Base-by-base conservation (phyloP, 345 rosid genomes). In the Linum lewisii region DNA sequence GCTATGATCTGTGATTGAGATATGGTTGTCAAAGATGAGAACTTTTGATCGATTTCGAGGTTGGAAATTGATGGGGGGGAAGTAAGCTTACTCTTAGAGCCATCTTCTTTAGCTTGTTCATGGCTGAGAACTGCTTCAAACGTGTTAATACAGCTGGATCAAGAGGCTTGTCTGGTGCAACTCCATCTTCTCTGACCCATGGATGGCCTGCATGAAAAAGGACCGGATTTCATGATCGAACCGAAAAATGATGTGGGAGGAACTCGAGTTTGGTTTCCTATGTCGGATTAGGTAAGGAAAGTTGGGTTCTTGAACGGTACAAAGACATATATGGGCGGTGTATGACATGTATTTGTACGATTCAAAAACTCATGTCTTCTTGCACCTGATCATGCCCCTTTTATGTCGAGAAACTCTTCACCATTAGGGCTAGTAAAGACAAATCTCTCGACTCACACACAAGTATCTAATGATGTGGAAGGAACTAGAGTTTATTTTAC, bases 111-210 rank as follows among this genome's bases (percentile, higher is more conserved):
- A 42, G 47, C 47, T 42, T 42, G 47, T 42, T 42, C 47, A 42
- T 42, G 10, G 23, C 24, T 16, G 24, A 51, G 21, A 51, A 51
- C 21, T 51, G 55, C 13, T 51, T 51, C 55, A 51, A 51, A 19
- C 55, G 55, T 51, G 55, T 19, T n/a, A 51, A 51, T 11, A 51
- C 55, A 51, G 55, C 55, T 51, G 55, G 19, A 19, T 51, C 55
- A 22, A 51, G 55, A 18, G 55, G 55, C 24, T 51, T 51, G 55
- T 51, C 21, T 22, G 55, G 55, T 8, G 55, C 55, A 7, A 51
- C 24, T 51, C 55, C 24, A 22, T 51, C 55, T 19, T 16, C 55
- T 22, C 22, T 22, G 0, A 51, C 55, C 55, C 55, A 51, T 22
- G 55, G 55, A 22, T 51, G 55, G 55, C 55, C 55, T 51, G 24